These are phyloP conservation scores for Xylaria sp. DNA, from an alignment of 2,329 filamentous ascomycete species.

Conservation along the genomic window DNA sequence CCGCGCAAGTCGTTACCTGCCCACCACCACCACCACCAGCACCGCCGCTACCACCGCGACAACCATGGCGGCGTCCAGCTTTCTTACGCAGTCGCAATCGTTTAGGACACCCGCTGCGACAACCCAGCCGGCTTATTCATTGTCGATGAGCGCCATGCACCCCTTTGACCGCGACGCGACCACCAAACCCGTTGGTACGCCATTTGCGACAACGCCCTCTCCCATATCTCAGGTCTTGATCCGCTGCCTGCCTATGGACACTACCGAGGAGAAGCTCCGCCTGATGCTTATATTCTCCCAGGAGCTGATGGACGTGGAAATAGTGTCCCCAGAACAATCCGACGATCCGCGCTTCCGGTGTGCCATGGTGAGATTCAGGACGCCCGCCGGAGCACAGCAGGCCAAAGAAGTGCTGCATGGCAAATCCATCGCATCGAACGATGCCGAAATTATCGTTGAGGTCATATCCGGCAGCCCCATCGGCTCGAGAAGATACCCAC, in stretches of 20 bases:
- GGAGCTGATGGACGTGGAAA: slow-evolving; percentile 54
- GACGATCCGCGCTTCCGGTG: slow-evolving; percentile 54
- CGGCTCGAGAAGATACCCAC: slow-evolving; percentile 53
- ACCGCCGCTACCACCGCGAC: slow-evolving; percentile 35
- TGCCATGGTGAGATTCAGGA: slow-evolving; percentile 58
- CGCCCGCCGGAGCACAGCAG: slow-evolving; percentile 55
- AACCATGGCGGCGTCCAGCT: slow-evolving; percentile 51
- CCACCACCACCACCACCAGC: slow-evolving; percentile 20
- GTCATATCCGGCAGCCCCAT: slow-evolving; percentile 50
- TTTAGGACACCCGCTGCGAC: slow-evolving; percentile 41
- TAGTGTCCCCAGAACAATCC: slow-evolving; percentile 53
- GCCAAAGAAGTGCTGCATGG: slow-evolving; percentile 62
- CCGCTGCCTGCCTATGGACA: slow-evolving; percentile 56
- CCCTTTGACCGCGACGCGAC: slow-evolving; percentile 47
- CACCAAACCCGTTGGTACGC: slow-evolving; percentile 43
- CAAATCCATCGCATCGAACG: slow-evolving; percentile 53
- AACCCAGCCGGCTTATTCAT: slow-evolving; percentile 39
- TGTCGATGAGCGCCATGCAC: slow-evolving; percentile 37
- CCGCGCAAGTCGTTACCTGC: slow-evolving; percentile 29
- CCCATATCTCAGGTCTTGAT: slow-evolving; percentile 51
- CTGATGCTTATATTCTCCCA: slow-evolving; percentile 63
- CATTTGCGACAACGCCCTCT: slow-evolving; percentile 42
- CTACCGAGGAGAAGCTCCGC: slow-evolving; percentile 55
- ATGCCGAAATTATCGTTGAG: slow-evolving; percentile 63
- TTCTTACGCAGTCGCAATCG: slow-evolving; percentile 44